phyloP scores from a whole-genome alignment of 177 flowering plant species.

The Vitis hybrid region DNA sequence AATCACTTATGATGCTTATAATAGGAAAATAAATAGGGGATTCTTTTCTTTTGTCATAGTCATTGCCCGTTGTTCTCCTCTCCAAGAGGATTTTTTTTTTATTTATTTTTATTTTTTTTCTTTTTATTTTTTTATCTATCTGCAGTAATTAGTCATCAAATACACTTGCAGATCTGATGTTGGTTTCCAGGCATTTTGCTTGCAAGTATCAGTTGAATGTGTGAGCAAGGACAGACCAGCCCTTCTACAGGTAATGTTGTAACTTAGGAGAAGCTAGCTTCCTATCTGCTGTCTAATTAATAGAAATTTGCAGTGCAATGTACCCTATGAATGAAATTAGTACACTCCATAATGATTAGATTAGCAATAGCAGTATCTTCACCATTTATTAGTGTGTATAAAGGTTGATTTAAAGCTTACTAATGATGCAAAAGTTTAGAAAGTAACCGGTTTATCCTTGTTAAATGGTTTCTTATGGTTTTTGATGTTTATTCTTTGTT shows the following conservation, averaged over 20 bases:
- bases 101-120: too few species aligned
- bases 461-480: not conserved
- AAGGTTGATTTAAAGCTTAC: too few species aligned
- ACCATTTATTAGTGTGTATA: too few species aligned
- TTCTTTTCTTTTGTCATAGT: too few species aligned
- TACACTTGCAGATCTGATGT: constrained; percentile 64
- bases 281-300: not conserved
- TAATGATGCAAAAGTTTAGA: not conserved
- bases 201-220: constrained; percentile 92
- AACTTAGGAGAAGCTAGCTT: not conserved
- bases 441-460: too few species aligned
- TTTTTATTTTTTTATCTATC: not conserved
- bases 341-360: too few species aligned
- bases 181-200: constrained; percentile 87
- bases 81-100: not conserved
- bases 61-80: not conserved
- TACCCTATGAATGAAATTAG: not conserved
- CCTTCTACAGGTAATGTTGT: constrained; percentile 62
- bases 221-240: constrained; percentile 98
- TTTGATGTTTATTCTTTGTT: too few species aligned
- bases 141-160: not conserved
- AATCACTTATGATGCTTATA: too few species aligned
- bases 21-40: too few species aligned
- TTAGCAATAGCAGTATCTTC: too few species aligned
- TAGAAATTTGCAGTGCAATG: not conserved